These are phyloP conservation scores for Pyrenophora graminea DNA, from an alignment of 2,329 filamentous ascomycete genomes.

Conservation along the genomic window DNA sequence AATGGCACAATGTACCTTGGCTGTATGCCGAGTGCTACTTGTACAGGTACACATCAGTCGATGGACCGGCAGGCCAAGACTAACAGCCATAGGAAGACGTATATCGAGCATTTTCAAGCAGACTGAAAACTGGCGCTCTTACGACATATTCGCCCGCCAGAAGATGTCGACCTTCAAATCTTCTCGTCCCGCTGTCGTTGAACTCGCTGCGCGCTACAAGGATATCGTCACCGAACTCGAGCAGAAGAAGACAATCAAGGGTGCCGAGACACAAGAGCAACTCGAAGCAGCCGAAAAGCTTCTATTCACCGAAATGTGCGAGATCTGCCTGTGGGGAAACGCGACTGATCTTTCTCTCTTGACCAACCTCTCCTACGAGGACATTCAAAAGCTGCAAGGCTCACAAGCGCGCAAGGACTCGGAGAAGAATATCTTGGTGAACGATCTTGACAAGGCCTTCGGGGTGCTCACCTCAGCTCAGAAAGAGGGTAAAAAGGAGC, in stretches of 20 bases:
- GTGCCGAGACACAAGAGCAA: slow-evolving; percentile 54
- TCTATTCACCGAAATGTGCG: slow-evolving; percentile 89
- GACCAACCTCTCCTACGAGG: slow-evolving; percentile 88
- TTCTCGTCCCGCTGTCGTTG: slow-evolving; percentile 81
- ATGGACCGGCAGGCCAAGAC: neutral
- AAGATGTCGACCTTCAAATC: slow-evolving; percentile 93
- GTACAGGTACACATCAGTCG: slow-evolving; percentile 63
- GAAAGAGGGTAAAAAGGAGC: slow-evolving; percentile 64
- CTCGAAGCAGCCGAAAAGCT: slow-evolving; percentile 72
- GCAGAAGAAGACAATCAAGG: slow-evolving; percentile 52
- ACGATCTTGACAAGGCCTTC: slow-evolving; percentile 78
- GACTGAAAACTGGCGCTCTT: slow-evolving; percentile 81
- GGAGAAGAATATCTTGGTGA: slow-evolving; percentile 89
- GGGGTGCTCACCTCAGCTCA: slow-evolving; percentile 68
- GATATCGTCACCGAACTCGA: slow-evolving; percentile 71
- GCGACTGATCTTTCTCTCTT: slow-evolving; percentile 91
- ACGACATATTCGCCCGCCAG: slow-evolving; percentile 87
- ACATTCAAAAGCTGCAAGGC: slow-evolving; percentile 95
- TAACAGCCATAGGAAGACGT: slow-evolving; percentile 61
- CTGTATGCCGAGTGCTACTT: slow-evolving; percentile 93
- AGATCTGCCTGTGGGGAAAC: slow-evolving; percentile 97
- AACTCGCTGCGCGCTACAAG: slow-evolving; percentile 78
- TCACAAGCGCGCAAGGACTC: slow-evolving; percentile 81
- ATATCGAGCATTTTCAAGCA: slow-evolving; percentile 77
- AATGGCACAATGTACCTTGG: slow-evolving; percentile 87